Percentiles rank a stretch among this genome's conserved stretches.
Conservation (phyloP, 495 filamentous ascomycete genomes). For the Hypoxylon cercidicola region DNA sequence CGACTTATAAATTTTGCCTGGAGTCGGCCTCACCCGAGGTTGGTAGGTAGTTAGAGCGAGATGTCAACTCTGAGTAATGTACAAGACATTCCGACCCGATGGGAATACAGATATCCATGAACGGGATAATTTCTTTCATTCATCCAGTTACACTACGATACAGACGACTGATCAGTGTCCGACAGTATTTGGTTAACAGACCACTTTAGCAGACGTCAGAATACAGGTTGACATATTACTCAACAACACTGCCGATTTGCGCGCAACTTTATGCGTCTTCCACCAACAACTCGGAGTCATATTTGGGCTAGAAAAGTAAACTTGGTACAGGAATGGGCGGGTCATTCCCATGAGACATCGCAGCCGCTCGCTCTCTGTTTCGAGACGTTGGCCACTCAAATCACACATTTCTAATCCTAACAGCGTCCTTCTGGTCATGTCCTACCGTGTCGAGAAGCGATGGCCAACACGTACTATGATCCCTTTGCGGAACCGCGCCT, state of each 20-base stretch:
- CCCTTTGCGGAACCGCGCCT: background rate
- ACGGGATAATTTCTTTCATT: slow-evolving; percentile 1
- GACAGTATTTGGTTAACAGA: no score
- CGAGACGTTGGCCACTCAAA: background rate
- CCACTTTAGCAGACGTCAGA: no score
- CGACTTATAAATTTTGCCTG: background rate
- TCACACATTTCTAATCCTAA: slow-evolving; percentile 1
- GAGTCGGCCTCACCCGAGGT: background rate
- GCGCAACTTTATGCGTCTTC: no score
- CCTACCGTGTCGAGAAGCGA: slow-evolving; percentile 2
- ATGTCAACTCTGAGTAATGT: background rate
- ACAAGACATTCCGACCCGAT: slow-evolving; percentile 8
- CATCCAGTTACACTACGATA: background rate
- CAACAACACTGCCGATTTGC: no score
- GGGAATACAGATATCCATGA: slow-evolving; percentile 8
- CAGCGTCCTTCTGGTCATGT: background rate
- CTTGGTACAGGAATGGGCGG: background rate
- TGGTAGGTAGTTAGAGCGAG: background rate
- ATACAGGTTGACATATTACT: no score
- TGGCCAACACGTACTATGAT: background rate
- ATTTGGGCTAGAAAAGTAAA: slow-evolving; percentile 8
- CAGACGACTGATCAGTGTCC: background rate
- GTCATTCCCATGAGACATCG: slow-evolving; percentile 2
- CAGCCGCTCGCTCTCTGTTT: slow-evolving; percentile 18
- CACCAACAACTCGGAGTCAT: background rate